phyloP scores from a whole-genome alignment of 2,329 filamentous ascomycete species.

The Bretziella fagacearum region DNA sequence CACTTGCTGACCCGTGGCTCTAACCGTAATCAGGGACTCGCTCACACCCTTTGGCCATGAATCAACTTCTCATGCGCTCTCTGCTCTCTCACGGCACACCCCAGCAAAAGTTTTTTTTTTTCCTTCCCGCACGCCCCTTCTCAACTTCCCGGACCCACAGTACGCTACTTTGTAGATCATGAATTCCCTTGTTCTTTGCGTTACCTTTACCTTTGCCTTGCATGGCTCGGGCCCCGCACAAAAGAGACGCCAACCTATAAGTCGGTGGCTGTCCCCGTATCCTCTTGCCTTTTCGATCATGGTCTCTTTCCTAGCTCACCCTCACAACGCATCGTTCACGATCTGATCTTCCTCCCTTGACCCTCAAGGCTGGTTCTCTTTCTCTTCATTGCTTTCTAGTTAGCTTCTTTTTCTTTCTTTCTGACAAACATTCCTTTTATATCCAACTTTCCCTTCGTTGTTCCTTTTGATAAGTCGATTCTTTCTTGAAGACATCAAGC shows the following conservation, averaged over 20 bases:
- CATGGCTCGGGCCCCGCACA: neutral
- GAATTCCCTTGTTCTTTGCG: neutral
- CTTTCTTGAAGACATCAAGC: neutral
- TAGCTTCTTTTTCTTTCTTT: neutral
- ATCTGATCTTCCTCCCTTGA: slow-evolving; percentile 8
- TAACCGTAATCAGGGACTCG: neutral
- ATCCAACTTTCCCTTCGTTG: neutral
- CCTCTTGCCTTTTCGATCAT: slow-evolving; percentile 1
- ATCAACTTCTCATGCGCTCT: neutral
- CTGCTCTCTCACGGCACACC: neutral
- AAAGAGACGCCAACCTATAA: neutral
- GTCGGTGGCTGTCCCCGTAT: slow-evolving; percentile 2
- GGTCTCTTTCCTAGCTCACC: neutral
- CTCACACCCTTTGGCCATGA: neutral
- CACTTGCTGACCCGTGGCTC: neutral
- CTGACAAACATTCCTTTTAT: slow-evolving; percentile 6
- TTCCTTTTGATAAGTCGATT: slow-evolving; percentile 10
- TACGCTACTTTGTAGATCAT: neutral
- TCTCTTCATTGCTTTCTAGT: no score
- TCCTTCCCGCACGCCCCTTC: neutral
- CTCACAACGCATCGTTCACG: slow-evolving; percentile 1
- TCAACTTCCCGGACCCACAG: neutral
- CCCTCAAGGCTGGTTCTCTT: slow-evolving; percentile 8
- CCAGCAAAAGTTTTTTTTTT: neutral
- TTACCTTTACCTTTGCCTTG: neutral